Conservation (phyloP, 169 alveolate species). For the Plasmodium billcollinsi region DNA sequence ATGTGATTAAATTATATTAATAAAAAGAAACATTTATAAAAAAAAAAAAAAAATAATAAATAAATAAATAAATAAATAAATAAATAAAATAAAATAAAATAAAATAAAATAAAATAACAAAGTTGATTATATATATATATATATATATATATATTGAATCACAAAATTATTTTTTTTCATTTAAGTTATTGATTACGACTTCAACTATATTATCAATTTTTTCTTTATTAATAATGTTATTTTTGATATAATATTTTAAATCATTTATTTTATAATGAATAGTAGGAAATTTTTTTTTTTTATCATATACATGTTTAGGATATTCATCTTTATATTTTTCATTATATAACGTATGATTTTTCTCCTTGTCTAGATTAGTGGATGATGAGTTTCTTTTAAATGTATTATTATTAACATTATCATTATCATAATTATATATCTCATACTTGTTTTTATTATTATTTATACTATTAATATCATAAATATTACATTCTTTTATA, state of each 20-base stretch:
- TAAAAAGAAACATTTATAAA: not conserved
- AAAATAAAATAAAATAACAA: too few species aligned
- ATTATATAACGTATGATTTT: not conserved
- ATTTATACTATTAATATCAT: too few species aligned
- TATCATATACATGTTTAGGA: not conserved
- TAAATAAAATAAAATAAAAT: too few species aligned
- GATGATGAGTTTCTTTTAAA: too few species aligned
- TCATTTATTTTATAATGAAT: not conserved
- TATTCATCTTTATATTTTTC: not conserved
- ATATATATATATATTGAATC: not conserved
- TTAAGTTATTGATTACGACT: constrained; percentile 6
- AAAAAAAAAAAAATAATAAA: not conserved
- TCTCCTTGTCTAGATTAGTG: too few species aligned
- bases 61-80: too few species aligned
- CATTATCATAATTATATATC: too few species aligned
- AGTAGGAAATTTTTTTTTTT: not conserved
- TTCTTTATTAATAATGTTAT: constrained; percentile 4
- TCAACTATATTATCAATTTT: not conserved
- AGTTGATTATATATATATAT: too few species aligned
- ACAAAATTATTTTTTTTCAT: not conserved
- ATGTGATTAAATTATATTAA: too few species aligned
- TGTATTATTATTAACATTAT: too few species aligned
- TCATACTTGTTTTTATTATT: too few species aligned
- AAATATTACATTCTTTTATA: too few species aligned
- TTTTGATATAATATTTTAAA: constrained; percentile 1